Conservation (phyloP, 345 rosid species). For the Eucalyptus sp. region DNA sequence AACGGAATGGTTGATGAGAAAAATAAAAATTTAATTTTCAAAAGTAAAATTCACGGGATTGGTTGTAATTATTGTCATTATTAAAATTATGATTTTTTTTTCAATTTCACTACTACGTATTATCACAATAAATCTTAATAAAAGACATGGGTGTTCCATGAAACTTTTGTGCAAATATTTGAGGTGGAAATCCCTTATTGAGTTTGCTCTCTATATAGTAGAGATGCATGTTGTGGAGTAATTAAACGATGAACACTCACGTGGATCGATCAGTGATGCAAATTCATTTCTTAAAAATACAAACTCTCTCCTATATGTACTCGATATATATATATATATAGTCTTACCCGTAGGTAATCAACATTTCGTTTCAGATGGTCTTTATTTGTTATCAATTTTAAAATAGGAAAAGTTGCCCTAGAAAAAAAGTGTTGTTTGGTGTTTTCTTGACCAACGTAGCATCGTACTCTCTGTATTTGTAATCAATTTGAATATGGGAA, state of each 20-base stretch:
- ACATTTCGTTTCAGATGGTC: not conserved
- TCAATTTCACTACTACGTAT: not conserved
- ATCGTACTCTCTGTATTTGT: not conserved
- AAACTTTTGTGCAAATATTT: not conserved
- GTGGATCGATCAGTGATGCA: not conserved
- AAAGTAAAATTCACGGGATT: not conserved
- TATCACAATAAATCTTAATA: not conserved
- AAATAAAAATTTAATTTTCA: too few species aligned
- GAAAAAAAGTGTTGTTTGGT: not conserved
- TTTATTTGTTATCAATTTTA: not conserved
- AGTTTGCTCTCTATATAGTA: not conserved
- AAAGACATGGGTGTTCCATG: not conserved
- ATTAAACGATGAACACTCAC: not conserved
- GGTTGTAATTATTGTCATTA: too few species aligned
- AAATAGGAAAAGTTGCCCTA: not conserved
- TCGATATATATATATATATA: too few species aligned
- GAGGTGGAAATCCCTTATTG: not conserved
- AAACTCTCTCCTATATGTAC: not conserved
- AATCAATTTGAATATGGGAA: not conserved
- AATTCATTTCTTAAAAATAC: not conserved
- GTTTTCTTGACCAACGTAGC: not conserved
- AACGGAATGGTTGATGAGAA: not conserved
- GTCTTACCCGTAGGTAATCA: not conserved
- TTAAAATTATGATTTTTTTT: too few species aligned
- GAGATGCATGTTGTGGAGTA: not conserved